A percentile compares a stretch with the other conserved stretches of the same genome.
Evolutionary conservation across 1,139 yeast species (phyloP).

Genomic region (Arxiozyma telluris): DNA sequence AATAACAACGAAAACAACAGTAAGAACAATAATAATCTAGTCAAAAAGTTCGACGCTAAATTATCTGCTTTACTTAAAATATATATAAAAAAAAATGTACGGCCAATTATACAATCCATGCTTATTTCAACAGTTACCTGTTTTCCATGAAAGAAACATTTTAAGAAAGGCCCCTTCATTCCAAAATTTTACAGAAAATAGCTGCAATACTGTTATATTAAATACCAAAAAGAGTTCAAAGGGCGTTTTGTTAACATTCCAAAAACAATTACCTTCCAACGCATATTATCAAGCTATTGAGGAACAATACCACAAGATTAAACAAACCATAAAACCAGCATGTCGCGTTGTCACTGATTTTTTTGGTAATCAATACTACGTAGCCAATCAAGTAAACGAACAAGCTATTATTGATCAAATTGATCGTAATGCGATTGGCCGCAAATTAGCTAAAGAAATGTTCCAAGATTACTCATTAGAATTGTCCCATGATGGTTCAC

Average conservation of each 20-base stretch:
- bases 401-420: slow-evolving; percentile 12
- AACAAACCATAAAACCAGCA: slow-evolving; percentile 14
- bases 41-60: background rate
- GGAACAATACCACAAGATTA: slow-evolving; percentile 9
- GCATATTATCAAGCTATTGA: slow-evolving; percentile 13
- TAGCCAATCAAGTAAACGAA: slow-evolving; percentile 16
- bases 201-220: background rate
- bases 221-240: slow-evolving; percentile 1
- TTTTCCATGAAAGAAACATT: slow-evolving; percentile 5
- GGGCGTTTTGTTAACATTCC: slow-evolving; percentile 11
- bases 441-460: slow-evolving; percentile 18
- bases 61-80: background rate
- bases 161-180: background rate
- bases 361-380: slow-evolving; percentile 24
- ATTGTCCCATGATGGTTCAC: slow-evolving; percentile 21
- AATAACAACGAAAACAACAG: background rate
- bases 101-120: slow-evolving; percentile 16
- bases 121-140: slow-evolving; percentile 19
- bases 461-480: slow-evolving; percentile 25
- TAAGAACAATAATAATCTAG: background rate
- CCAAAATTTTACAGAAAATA: background rate
- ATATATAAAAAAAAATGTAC: background rate
- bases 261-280: slow-evolving; percentile 14
- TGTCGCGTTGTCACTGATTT: slow-evolving; percentile 22
- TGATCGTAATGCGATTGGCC: slow-evolving; percentile 16